phyloP scores from a whole-genome alignment of 805 yeast species.

The Torulaspora maleeae region DNA sequence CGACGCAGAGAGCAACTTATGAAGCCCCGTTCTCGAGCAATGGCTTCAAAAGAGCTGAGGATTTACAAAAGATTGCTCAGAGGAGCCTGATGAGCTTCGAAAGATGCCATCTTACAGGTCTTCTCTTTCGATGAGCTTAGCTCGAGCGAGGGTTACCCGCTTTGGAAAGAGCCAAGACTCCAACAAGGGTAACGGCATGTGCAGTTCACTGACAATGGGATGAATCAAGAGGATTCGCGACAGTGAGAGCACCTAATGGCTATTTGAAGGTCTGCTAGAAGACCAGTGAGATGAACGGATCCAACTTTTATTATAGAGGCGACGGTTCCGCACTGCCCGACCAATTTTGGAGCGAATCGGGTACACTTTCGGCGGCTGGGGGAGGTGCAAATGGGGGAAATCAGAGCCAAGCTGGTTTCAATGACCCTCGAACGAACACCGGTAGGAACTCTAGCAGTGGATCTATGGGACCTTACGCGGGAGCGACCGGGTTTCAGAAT shows the following conservation, averaged over 20 bases:
- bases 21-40: background rate
- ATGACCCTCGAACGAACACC: background rate
- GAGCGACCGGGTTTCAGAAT: background rate
- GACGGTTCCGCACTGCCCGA: background rate
- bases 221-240: background rate
- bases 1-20: too few relatives aligned
- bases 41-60: background rate
- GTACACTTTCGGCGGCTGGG: background rate
- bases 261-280: background rate
- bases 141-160: background rate
- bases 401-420: background rate
- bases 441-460: background rate
- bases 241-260: background rate
- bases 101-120: too few relatives aligned
- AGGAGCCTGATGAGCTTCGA: too few relatives aligned
- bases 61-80: too few relatives aligned
- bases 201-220: background rate
- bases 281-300: conserved; percentile 4
- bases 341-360: background rate
- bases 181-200: background rate
- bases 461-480: background rate
- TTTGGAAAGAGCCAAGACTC: background rate
- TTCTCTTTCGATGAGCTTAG: background rate
- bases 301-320: conserved; percentile 1
- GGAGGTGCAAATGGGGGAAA: background rate